Evolutionary conservation across 805 yeast genomes (phyloP).

Genomic region (Candida qinlingensis): DNA sequence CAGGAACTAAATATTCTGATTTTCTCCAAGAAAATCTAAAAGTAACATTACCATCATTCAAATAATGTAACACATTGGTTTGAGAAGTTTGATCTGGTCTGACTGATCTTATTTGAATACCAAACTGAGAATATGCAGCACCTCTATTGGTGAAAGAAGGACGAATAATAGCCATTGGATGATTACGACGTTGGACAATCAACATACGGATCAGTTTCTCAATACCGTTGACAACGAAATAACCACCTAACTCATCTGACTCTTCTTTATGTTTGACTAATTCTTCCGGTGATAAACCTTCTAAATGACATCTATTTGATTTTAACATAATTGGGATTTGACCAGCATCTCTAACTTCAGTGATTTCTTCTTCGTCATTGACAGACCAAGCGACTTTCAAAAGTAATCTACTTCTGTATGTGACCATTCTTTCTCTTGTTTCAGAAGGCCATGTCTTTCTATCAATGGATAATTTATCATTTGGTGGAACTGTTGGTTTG

Average conservation of each 20-base stretch:
- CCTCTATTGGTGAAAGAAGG: conserved; percentile 95
- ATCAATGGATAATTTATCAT: conserved; percentile 70
- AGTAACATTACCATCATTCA: conserved; percentile 93
- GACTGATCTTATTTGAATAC: conserved; percentile 91
- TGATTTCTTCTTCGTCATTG: conserved; percentile 77
- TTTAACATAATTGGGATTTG: conserved; percentile 86
- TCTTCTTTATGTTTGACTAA: conserved; percentile 80
- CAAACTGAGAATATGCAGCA: conserved; percentile 77
- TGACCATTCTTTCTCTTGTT: conserved; percentile 82
- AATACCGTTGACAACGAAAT: conserved; percentile 89
- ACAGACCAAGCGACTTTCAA: conserved; percentile 81
- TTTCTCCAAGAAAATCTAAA: conserved; percentile 97
- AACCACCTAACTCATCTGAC: conserved; percentile 94
- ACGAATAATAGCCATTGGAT: conserved; percentile 96
- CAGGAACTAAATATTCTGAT: conserved; percentile 92
- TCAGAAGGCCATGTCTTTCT: conserved; percentile 80
- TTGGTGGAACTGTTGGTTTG: conserved; percentile 70
- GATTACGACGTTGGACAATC: conserved; percentile 95
- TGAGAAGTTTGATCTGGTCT: conserved; percentile 98
- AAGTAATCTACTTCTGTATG: conserved; percentile 75
- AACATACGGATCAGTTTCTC: conserved; percentile 96
- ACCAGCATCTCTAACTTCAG: conserved; percentile 87
- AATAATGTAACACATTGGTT: conserved; percentile 93
- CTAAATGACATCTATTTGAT: conserved; percentile 87
- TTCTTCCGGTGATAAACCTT: conserved; percentile 75